A percentile compares a stretch with the other conserved stretches of the same genome.
Evolutionary conservation across 139 green algal genomes (phyloP).

Genomic region (Picochlorum sp.): DNA sequence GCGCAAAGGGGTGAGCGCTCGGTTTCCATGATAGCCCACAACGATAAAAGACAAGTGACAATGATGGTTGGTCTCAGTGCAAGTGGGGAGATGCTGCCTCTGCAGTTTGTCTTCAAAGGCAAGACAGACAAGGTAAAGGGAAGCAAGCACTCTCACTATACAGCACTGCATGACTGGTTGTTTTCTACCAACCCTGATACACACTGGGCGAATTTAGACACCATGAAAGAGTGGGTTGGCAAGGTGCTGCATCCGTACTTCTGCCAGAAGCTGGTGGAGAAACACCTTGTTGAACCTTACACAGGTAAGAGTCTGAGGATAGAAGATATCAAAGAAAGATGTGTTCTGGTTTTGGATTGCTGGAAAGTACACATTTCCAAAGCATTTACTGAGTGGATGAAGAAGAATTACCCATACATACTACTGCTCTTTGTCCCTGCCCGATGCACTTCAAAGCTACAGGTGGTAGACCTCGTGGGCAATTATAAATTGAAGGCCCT

Average conservation of each 20-base stretch:
- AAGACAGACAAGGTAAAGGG: background rate
- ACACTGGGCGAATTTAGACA: background rate
- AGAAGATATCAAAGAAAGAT: background rate
- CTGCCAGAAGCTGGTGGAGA: background rate
- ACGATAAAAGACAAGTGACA: background rate
- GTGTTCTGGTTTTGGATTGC: background rate
- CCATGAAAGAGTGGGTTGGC: background rate
- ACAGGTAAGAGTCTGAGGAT: background rate
- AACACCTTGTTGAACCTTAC: background rate
- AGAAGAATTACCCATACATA: constrained; percentile 1
- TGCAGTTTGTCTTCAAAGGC: background rate
- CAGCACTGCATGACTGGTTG: background rate
- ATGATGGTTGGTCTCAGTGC: background rate
- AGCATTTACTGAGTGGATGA: background rate
- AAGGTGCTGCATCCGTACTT: background rate
- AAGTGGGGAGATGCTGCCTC: background rate
- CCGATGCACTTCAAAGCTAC: background rate
- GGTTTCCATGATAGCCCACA: background rate
- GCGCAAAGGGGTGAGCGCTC: too few relatives aligned
- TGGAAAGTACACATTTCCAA: background rate
- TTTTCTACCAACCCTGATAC: background rate
- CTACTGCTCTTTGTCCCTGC: background rate
- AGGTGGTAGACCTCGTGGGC: background rate
- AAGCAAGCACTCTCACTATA: background rate
- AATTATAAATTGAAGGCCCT: background rate